Percentiles rank a stretch among this genome's conserved stretches.
These are phyloP conservation scores for Bombardia bombarda DNA, from an alignment of 495 filamentous ascomycete genomes.

Conservation along the genomic window DNA sequence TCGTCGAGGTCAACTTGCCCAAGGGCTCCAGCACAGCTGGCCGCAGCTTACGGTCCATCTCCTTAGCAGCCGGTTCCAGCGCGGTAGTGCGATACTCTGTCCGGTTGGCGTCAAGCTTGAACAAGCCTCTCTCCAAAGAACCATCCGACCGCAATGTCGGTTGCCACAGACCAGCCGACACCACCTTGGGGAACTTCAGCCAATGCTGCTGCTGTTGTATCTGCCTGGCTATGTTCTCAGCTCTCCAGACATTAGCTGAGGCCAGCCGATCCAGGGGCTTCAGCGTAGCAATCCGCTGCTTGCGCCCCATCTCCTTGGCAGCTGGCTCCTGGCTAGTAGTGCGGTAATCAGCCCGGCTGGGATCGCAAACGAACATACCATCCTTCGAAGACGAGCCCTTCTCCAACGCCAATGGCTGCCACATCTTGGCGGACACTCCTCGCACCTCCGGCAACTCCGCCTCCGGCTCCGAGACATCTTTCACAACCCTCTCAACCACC, in stretches of 20 bases:
- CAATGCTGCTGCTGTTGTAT: too few relatives aligned
- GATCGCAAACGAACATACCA: neutral
- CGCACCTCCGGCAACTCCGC: too few relatives aligned
- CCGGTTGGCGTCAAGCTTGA: constrained; percentile 13
- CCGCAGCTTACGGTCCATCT: constrained; percentile 20
- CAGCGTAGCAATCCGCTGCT: neutral
- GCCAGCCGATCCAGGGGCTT: neutral
- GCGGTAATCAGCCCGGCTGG: neutral
- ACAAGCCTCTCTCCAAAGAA: constrained; percentile 14
- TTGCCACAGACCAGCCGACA: too few relatives aligned
- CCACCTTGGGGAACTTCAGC: too few relatives aligned
- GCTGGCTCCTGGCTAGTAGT: neutral
- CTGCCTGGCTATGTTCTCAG: neutral
- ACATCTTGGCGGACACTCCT: constrained; percentile 15
- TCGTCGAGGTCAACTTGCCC: constrained; percentile 16
- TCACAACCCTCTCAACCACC: too few relatives aligned
- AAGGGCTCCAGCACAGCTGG: constrained; percentile 8
- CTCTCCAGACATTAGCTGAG: neutral
- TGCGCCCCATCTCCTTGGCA: neutral
- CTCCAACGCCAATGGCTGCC: too few relatives aligned
- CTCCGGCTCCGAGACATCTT: too few relatives aligned
- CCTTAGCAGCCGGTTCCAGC: constrained; percentile 26
- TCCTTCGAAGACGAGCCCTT: neutral
- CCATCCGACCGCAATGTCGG: too few relatives aligned
- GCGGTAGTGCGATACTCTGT: constrained; percentile 24